These are phyloP conservation scores for Sphaerulina musiva DNA, from an alignment of 2,329 filamentous ascomycete genomes.

Conservation along the genomic window DNA sequence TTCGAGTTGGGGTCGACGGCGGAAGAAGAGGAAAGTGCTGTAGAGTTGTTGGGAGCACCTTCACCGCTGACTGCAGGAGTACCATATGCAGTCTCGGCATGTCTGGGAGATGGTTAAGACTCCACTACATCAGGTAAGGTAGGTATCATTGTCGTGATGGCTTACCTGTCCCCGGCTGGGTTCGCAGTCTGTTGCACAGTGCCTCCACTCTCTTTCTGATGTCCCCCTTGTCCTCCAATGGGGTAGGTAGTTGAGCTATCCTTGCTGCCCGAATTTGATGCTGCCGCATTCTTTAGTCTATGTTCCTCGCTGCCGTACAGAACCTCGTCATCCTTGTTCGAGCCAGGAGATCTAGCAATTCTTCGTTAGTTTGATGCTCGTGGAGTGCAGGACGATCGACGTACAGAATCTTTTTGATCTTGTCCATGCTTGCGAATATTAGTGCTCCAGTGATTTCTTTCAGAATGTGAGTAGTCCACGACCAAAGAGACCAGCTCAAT, in stretches of 20 bases:
- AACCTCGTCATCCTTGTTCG: constrained; percentile 34
- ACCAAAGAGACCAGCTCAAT: not conserved
- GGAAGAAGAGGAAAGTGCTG: not conserved
- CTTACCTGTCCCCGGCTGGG: constrained; percentile 16
- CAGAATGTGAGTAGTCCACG: not conserved
- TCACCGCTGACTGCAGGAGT: not conserved
- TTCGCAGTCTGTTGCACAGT: constrained; percentile 20
- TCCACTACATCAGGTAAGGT: not conserved
- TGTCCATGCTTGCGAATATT: constrained; percentile 34
- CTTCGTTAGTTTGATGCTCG: not conserved
- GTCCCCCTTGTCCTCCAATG: constrained; percentile 1
- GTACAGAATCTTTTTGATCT: constrained; percentile 42
- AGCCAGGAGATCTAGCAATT: constrained; percentile 25
- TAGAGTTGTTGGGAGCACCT: constrained; percentile 2
- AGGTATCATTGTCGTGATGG: not conserved
- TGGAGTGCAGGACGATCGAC: constrained; percentile 11
- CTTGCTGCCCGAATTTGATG: constrained; percentile 6
- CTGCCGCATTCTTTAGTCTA: constrained; percentile 3
- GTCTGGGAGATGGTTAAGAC: not conserved
- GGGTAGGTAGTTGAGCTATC: constrained; percentile 10
- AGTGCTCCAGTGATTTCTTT: not conserved
- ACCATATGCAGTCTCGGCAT: not conserved
- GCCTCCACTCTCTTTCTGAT: constrained; percentile 16
- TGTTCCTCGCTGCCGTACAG: constrained; percentile 30
- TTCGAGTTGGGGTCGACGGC: constrained; percentile 7